These are phyloP conservation scores for Agaricus sinodeliciosus DNA, from an alignment of 768 basidiomycete species.

Conservation along the genomic window DNA sequence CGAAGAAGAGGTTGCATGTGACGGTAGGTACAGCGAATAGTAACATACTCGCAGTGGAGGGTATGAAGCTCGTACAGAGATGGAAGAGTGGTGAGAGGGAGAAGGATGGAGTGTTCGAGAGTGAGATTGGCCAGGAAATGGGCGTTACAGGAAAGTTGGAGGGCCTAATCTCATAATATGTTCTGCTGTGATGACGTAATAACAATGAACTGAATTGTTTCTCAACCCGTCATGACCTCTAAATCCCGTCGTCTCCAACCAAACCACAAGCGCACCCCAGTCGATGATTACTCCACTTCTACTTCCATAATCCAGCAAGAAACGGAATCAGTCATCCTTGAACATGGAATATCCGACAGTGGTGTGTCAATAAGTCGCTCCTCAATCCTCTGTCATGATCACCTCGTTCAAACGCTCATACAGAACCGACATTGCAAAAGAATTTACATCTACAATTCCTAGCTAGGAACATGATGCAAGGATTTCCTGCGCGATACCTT, in stretches of 20 bases:
- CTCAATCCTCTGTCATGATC: constrained; percentile 7
- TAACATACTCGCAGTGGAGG: constrained; percentile 60
- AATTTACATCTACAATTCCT: constrained; percentile 73
- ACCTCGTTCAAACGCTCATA: background rate
- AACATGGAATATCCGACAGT: constrained; percentile 36
- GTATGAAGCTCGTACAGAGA: constrained; percentile 51
- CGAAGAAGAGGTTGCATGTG: constrained; percentile 62
- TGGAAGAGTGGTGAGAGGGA: constrained; percentile 36
- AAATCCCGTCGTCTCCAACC: background rate
- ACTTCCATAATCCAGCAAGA: constrained; percentile 59
- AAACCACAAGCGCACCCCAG: constrained; percentile 29
- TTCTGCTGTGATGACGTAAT: too few relatives aligned
- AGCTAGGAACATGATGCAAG: constrained; percentile 62
- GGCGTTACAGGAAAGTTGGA: constrained; percentile 1
- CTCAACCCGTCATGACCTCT: constrained; percentile 11
- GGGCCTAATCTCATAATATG: background rate
- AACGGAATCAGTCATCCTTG: constrained; percentile 59
- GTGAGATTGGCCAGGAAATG: constrained; percentile 4
- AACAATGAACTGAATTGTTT: too few relatives aligned
- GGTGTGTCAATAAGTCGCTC: background rate
- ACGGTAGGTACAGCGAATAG: constrained; percentile 71
- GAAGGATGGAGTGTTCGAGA: constrained; percentile 1
- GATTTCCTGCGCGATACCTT: constrained; percentile 73
- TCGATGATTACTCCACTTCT: constrained; percentile 54
- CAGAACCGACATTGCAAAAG: constrained; percentile 42